Evolutionary conservation across 371 early-diverging fungal species (phyloP).

Genomic region (Ordospora pajunii): DNA sequence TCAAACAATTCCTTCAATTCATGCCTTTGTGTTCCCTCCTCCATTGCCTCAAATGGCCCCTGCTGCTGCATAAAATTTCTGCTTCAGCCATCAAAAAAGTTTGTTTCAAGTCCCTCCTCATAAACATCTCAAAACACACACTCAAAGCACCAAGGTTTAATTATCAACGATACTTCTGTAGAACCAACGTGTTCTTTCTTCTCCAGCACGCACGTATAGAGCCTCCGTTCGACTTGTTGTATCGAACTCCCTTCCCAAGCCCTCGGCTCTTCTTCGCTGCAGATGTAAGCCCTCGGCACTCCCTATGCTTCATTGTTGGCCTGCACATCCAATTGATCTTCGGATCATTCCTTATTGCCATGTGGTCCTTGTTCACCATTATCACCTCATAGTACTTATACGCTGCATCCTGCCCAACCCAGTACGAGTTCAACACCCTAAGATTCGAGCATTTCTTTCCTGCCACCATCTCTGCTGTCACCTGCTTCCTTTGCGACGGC

Average conservation of each 20-base stretch:
- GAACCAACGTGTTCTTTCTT: constrained; percentile 51
- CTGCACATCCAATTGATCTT: constrained; percentile 96
- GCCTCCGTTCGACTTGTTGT: constrained; percentile 92
- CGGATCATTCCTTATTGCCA: constrained; percentile 87
- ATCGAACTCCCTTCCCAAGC: constrained; percentile 83
- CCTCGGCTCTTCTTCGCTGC: constrained; percentile 91
- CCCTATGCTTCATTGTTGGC: constrained; percentile 90
- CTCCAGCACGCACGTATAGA: constrained; percentile 73
- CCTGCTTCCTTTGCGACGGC: constrained; percentile 77
- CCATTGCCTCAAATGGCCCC: background rate
- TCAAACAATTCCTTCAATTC: constrained; percentile 23
- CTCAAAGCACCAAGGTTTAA: background rate
- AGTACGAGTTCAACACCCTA: constrained; percentile 92
- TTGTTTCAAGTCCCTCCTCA: background rate
- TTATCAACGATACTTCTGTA: constrained; percentile 10
- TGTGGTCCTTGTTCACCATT: constrained; percentile 85
- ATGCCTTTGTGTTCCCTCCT: background rate
- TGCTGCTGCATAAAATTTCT: background rate
- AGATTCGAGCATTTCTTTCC: constrained; percentile 83
- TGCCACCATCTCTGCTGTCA: constrained; percentile 86
- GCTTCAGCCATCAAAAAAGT: background rate
- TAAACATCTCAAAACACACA: background rate
- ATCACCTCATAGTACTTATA: constrained; percentile 97
- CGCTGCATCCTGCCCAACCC: constrained; percentile 89
- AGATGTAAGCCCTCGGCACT: constrained; percentile 87